Base-by-base conservation (phyloP, 2,329 filamentous ascomycete species). In the Aspergillus felis region DNA sequence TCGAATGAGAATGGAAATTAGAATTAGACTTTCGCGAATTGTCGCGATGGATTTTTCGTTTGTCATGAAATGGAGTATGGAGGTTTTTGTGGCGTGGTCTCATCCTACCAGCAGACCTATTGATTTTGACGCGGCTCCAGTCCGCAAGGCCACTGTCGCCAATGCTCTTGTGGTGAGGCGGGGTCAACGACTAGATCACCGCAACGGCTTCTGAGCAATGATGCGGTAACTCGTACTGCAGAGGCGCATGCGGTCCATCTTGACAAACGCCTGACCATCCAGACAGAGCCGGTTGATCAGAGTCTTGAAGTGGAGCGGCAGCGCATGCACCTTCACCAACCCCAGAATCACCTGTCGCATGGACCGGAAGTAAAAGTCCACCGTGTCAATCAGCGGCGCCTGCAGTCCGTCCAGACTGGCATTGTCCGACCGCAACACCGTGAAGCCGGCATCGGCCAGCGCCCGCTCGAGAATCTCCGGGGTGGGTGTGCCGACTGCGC, bases 191-290 rank as follows among this genome's bases (percentile, higher is more conserved):
- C 41, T 9, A 42, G 41, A 35, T 56, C 52, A 64, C 55, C 58
- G 59, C 10, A 51, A 50, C 22, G 71, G 78, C 66, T 82, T 83
- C 66, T 78, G 75, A 0, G 81, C 81, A 58, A 83, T 78, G 55
- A 83, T 76, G 50, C 81, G 78, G 56, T 82, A 82, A 53, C 79
- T 82, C 7, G 81, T 83, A 2, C 78, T 79, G 24, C 78, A 77
- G 17, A 83, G 68, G 10, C 80, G 76, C 80, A 80, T 79, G 20
- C 73, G 76, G 61, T 83, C 81, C 81, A 83, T 83, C 70, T 82
- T 77, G 57, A 83, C 78, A 58, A 83, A 83, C 0, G 81, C 81
- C 68, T 82, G 73, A 1, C 81, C 81, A 55, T 83, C 81, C 20
- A 82, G 66, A 60, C 81, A 83, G 28, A 83, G 66, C 9, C 81